Base-by-base conservation (phyloP, 306 rosid genomes). In the Urtica urens region DNA sequence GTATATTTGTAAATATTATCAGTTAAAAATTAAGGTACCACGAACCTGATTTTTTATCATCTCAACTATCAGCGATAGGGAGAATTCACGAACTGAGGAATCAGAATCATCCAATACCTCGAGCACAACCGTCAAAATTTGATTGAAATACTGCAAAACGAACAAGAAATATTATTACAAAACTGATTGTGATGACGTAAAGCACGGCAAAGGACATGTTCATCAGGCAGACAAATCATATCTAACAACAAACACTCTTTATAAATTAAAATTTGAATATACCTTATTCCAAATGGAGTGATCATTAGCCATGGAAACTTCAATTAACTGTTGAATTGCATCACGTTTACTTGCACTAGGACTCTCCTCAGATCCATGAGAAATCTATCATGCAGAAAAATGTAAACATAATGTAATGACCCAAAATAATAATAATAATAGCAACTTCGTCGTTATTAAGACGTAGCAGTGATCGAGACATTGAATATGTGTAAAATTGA, bases 31-130 rank as follows among this genome's bases (percentile, higher is more conserved):
- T n/a, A n/a, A n/a, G n/a, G n/a, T n/a, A n/a, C n/a, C n/a, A 27
- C 57, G 49, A 2, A 86, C 99, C 99, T 92, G 99, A 71, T 79
- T 73, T 67, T 78, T 86, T 56, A 92, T 80, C 94, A 92, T 86
- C 78, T 86, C 96, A 58, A 45, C 69, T 49, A 86, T 70, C 76
- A 92, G 56, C 23, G 75, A 67, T 54, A 92, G 94, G 30, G 83
- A 82, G 53, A 79, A 83, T 69, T 92, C 99, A 57, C 88, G 86
- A 43, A 74, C 66, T 51, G 81, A 63, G 67, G 88, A 69, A 65
- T 86, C 88, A 56, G 77, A 72, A 69, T 92, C 87, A 63, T 92
- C 99, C 78, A 81, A 62, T 61, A 86, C 88, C 73, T 92, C 99
- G 60, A 92, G 96, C 58, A 80, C 76, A 65, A 55, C 77, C 1